Evolutionary conservation across 73 alveolate species (phyloP).

Genomic region (Loxodes magnus): DNA sequence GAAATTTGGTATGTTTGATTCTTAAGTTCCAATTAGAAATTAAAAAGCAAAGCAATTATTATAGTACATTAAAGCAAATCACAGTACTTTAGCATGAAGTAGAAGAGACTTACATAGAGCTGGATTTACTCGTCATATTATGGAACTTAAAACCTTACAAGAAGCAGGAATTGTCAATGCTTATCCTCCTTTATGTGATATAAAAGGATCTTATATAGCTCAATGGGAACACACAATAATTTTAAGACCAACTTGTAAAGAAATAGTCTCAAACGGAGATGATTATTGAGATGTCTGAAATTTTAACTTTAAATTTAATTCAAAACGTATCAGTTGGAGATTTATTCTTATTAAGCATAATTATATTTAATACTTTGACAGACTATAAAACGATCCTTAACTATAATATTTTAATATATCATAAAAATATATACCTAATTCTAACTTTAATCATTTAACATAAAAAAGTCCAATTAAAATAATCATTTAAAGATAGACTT

Average conservation of each 20-base stretch:
- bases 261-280: conserved; percentile 86
- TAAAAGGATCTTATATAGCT: conserved; percentile 82
- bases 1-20: conserved; percentile 58
- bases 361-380: too few relatives aligned
- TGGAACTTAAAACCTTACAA: conserved; percentile 63
- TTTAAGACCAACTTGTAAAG: conserved; percentile 86
- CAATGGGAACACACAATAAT: conserved; percentile 87
- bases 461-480: too few relatives aligned
- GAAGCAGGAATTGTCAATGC: conserved; percentile 81
- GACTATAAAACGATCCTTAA: too few relatives aligned
- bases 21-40: conserved; percentile 63
- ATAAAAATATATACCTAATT: too few relatives aligned
- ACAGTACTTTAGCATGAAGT: conserved; percentile 87
- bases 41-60: conserved; percentile 78
- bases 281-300: too few relatives aligned
- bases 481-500: too few relatives aligned
- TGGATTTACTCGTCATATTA: conserved; percentile 55
- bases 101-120: conserved; percentile 90
- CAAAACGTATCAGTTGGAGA: too few relatives aligned
- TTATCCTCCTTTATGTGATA: conserved; percentile 52
- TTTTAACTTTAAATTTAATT: too few relatives aligned
- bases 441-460: too few relatives aligned
- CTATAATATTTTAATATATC: too few relatives aligned
- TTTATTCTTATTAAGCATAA: too few relatives aligned
- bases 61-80: conserved; percentile 60